Base-by-base conservation (phyloP, 2,329 filamentous ascomycete genomes). In the Dryadomyces quercus-mongolicae region DNA sequence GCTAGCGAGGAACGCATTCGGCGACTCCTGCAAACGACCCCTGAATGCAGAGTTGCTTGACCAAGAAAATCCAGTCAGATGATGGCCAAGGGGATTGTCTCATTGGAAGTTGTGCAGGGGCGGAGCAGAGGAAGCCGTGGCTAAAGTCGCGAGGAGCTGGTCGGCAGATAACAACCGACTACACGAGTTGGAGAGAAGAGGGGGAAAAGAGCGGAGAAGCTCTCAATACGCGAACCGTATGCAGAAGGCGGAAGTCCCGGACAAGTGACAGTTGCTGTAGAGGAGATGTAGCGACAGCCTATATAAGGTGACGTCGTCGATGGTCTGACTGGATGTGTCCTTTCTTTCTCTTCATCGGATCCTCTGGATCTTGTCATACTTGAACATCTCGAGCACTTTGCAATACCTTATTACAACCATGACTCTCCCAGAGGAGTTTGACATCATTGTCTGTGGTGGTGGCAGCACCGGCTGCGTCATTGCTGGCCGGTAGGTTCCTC, bases 371-470 rank as follows among this genome's bases (percentile, higher is more conserved):
- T 18, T 21, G 20, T 21, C 18, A 5, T 16, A 40, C 15, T 40
- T 16, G 47, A 49, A 13, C 12, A 15, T 20, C n/a, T 20, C 20
- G 8, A 25, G 25, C 7, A 31, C 49, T 16, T 13, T 2, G 9
- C n/a, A 15, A 36, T 16, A 8, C 21, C 10, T 21, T 52, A 3
- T 10, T 22, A 16, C 22, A 36, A 38, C 3, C 46, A 54, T 54
- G 52, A 38, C 46, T 9, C 64, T 89, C 58, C 85, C 85, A 40
- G 85, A 89, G 56, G 86, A 89, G 73, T 86, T 88, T 63, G 86
- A 89, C 66, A 88, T 90, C 62, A 89, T 89, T 62, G 84, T 89
- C 34, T 85, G 82, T 60, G 86, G 86, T 63, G 86, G 86, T 63
- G 85, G 85, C 54, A 86, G 82, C 65, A 81, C 77, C 58, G 82